phyloP scores from a whole-genome alignment of 2,329 filamentous ascomycete genomes.

The Hypoxylon sp. region DNA sequence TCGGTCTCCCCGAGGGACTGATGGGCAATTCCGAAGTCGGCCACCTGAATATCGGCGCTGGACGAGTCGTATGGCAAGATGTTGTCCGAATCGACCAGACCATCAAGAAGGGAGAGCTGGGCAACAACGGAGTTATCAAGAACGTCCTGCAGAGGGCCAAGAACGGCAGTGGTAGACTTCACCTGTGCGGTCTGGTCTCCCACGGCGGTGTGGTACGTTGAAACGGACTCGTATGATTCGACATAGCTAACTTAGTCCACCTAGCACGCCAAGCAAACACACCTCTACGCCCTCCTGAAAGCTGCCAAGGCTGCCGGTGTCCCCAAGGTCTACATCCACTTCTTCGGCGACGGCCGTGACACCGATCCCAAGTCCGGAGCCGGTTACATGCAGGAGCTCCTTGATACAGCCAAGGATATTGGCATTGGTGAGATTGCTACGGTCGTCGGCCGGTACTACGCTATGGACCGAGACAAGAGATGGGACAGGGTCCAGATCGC shows the following conservation, averaged over 20 bases:
- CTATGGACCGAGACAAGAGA: constrained; percentile 99
- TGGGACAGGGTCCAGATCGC: constrained; percentile 95
- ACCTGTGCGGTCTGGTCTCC: constrained; percentile 90
- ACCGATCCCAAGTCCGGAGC: constrained; percentile 95
- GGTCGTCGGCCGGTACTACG: constrained; percentile 94
- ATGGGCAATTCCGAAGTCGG: constrained; percentile 99
- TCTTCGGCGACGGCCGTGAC: constrained; percentile 97
- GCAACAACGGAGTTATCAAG: constrained; percentile 78
- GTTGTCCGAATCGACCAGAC: constrained; percentile 95
- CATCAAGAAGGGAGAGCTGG: constrained; percentile 84
- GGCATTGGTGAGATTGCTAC: constrained; percentile 89
- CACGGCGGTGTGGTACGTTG: constrained; percentile 84
- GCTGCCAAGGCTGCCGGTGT: constrained; percentile 89
- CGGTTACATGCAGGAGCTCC: constrained; percentile 85
- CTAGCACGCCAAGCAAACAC: constrained; percentile 91
- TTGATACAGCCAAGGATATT: constrained; percentile 82
- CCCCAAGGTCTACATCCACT: constrained; percentile 96
- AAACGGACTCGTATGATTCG: neutral
- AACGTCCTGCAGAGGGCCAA: constrained; percentile 80
- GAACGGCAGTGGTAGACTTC: constrained; percentile 88
- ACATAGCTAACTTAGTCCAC: constrained; percentile 27
- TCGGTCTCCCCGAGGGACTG: constrained; percentile 92
- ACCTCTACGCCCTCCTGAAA: constrained; percentile 85
- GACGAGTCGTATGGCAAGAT: constrained; percentile 97
- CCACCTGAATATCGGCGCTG: constrained; percentile 97